Evolutionary conservation across 106 monocot genomes (phyloP), one percentile per base, ranked within the genome.

Genomic region (Acorus gramineus): DNA sequence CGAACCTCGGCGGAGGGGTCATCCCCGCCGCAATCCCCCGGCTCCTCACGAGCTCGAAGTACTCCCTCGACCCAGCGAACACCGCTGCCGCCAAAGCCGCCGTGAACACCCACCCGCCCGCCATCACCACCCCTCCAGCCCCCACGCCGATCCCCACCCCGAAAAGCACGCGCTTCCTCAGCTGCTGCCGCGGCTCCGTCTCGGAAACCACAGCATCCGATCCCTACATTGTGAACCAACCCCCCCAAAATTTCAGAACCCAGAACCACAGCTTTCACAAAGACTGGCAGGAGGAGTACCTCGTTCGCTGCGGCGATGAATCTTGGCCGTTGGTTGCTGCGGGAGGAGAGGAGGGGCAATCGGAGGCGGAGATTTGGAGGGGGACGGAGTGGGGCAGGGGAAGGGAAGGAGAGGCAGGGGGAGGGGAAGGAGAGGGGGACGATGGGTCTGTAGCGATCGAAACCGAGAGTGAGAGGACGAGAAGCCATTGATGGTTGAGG

Each of bases 81-180:
- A 81, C 84, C 5, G 76, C 76, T 6, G 75, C 89, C 10, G 90
- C 75, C 44, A 94, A 8, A 7, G 81, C 83, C 55, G 50, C 60
- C 6, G 90, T 76, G 60, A 94, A 94, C 59, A 84, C 73, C 94
- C 89, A 94, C 42, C 94, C 94, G 9, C 94, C 94, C 28, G 86
- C 75, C 42, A 86, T 47, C 57, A 94, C 82, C 44, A 86, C 67
- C 0, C 79, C 86, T 5, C 89, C 94, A 4, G 79, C 71, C 7
- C 75, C 80, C 7, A 94, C 52, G 14, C 94, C 94, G 68, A 94
- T 86, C 51, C 68, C 86, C 4, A 94, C 59, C 7, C 94, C 94
- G 11, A 89, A 79, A n/a, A 84, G 11, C 49, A 94, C 81, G 43
- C 94, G 64, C 57, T 94, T 84, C 73, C 64, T 77, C 46, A 86